A percentile compares a stretch with the other conserved stretches of the same genome.
Evolutionary conservation across 768 basidiomycete species (phyloP).

Genomic region (Tricholoma hemisulphureum): DNA sequence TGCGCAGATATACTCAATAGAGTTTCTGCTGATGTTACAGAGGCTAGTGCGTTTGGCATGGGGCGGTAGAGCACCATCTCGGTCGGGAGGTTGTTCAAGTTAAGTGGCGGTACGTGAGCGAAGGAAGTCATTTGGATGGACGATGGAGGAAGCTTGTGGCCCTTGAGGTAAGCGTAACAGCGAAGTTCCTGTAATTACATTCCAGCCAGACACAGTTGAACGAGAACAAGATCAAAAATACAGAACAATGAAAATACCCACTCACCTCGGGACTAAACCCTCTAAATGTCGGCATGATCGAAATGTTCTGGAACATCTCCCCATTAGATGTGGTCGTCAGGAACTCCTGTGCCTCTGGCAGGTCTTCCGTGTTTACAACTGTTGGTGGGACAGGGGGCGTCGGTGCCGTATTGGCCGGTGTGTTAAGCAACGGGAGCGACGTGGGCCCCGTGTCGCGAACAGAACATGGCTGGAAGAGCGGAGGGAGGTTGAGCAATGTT

Average conservation of each 20-base stretch:
- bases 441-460: not conserved
- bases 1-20: conserved; percentile 37
- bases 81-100: not conserved
- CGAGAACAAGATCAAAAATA: conserved; percentile 4
- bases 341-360: conserved; percentile 25
- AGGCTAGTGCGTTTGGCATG: conserved; percentile 11
- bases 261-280: conserved; percentile 44
- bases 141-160: conserved; percentile 31
- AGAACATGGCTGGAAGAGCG: conserved; percentile 46
- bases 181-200: conserved; percentile 41
- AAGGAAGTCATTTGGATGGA: conserved; percentile 29
- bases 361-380: conserved; percentile 9
- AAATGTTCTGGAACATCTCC: conserved; percentile 38
- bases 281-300: conserved; percentile 34
- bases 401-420: conserved; percentile 22
- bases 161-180: conserved; percentile 37
- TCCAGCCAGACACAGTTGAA: not conserved
- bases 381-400: conserved; percentile 14
- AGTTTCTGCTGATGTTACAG: conserved; percentile 24
- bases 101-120: conserved; percentile 1
- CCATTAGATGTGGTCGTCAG: conserved; percentile 8
- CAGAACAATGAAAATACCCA: conserved; percentile 1
- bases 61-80: not conserved
- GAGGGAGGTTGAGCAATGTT: conserved; percentile 44
- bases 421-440: conserved; percentile 4